phyloP scores from a whole-genome alignment of 1,139 yeast species.

The Geotrichum klebahnii region DNA sequence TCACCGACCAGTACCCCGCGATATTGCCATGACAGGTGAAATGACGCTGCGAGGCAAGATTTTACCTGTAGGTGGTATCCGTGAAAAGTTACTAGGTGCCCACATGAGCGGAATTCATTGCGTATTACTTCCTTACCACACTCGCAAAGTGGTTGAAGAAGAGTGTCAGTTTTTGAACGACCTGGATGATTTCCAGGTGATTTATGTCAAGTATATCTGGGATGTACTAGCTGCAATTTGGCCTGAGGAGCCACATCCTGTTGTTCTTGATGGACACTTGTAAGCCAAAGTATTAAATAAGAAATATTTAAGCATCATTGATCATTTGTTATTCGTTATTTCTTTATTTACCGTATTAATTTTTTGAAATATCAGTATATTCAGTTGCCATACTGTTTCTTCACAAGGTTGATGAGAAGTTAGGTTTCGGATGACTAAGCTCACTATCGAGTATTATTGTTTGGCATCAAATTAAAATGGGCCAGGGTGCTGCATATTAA shows the following conservation, averaged over 20 bases:
- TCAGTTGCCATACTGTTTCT: no score
- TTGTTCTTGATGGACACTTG: constrained; percentile 20
- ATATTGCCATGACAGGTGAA: constrained; percentile 91
- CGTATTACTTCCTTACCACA: constrained; percentile 66
- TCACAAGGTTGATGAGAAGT: no score
- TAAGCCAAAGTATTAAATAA: no score
- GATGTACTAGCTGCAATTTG: constrained; percentile 70
- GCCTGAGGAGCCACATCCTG: constrained; percentile 36
- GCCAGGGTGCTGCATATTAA: no score
- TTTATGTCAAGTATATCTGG: constrained; percentile 71
- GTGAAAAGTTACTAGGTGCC: constrained; percentile 82
- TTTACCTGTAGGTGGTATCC: constrained; percentile 84
- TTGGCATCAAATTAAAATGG: no score
- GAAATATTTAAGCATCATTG: no score
- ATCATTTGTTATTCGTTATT: no score
- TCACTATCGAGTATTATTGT: no score
- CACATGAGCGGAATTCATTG: constrained; percentile 63
- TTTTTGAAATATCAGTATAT: no score
- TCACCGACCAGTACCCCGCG: constrained; percentile 60
- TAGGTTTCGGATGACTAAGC: no score
- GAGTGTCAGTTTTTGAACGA: constrained; percentile 44
- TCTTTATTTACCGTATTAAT: no score
- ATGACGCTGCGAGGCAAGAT: constrained; percentile 82
- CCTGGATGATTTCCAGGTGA: constrained; percentile 54
- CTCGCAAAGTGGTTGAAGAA: constrained; percentile 67